Evolutionary conservation across 805 yeast genomes (phyloP).

Genomic region (Cyberlindnera maritima): DNA sequence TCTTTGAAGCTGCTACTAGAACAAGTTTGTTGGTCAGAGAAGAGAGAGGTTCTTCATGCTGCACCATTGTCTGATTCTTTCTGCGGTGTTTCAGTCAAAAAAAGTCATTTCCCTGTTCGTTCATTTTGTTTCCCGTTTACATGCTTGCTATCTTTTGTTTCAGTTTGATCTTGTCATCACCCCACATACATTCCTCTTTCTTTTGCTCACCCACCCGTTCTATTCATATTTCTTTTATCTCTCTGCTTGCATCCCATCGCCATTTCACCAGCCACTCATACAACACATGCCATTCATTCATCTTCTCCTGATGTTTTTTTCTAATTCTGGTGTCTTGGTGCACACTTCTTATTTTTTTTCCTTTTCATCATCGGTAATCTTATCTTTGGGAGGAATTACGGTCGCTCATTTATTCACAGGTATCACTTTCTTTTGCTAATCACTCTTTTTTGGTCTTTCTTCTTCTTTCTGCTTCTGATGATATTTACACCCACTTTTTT

Average conservation of each 20-base stretch:
- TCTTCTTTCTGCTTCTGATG: background rate
- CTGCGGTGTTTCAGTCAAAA: no score
- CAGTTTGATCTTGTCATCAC: no score
- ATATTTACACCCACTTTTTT: background rate
- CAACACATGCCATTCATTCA: background rate
- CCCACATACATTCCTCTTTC: no score
- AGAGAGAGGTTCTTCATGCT: slow-evolving; percentile 37
- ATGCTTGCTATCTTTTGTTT: no score
- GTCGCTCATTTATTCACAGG: slow-evolving; percentile 14
- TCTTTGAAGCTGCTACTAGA: slow-evolving; percentile 87
- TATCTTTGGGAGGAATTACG: slow-evolving; percentile 33
- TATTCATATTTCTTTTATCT: no score
- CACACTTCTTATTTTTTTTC: background rate
- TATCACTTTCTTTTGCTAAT: background rate
- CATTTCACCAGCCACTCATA: background rate
- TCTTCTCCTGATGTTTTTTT: background rate
- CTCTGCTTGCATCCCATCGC: no score
- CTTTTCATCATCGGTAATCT: slow-evolving; percentile 1
- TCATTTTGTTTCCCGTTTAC: no score
- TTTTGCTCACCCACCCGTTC: no score
- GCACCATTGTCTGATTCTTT: slow-evolving; percentile 31
- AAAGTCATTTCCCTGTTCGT: background rate
- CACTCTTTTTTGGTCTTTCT: background rate
- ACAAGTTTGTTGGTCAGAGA: slow-evolving; percentile 63
- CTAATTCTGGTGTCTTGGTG: background rate